Conservation (phyloP, 192 early-diverging fungal species). For the Umbelopsis isabellina region DNA sequence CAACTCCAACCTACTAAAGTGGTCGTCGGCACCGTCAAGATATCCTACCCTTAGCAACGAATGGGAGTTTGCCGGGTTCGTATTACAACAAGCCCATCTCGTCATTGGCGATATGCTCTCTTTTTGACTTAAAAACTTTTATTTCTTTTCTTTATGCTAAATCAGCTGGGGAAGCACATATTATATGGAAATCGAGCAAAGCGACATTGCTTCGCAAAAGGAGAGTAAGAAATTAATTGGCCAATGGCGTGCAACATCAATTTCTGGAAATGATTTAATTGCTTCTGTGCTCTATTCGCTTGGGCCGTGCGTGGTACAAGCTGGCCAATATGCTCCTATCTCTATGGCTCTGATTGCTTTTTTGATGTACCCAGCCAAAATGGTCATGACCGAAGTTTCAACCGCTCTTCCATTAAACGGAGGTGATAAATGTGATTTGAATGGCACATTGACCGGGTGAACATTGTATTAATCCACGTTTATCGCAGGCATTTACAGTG, state of each 20-base stretch:
- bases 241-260: constrained; percentile 47
- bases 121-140: not conserved
- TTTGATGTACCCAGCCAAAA: constrained; percentile 51
- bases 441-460: not conserved
- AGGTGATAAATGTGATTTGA: constrained; percentile 22
- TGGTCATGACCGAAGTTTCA: constrained; percentile 58
- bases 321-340: constrained; percentile 60
- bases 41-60: constrained; percentile 46
- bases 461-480: not conserved
- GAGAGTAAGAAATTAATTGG: constrained; percentile 34
- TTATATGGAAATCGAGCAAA: constrained; percentile 40
- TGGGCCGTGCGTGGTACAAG: constrained; percentile 44
- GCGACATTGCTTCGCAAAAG: constrained; percentile 14
- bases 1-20: constrained; percentile 27
- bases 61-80: constrained; percentile 57
- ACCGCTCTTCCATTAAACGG: constrained; percentile 58
- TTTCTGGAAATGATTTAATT: constrained; percentile 57
- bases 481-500: constrained; percentile 44
- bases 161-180: constrained; percentile 44
- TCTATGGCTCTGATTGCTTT: constrained; percentile 52
- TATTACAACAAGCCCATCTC: not conserved
- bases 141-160: not conserved
- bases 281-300: constrained; percentile 59
- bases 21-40: constrained; percentile 39
- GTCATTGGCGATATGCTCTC: no score